Base-by-base conservation (phyloP, 176 grass and related monocot genomes). In the Aegilops speltoides region DNA sequence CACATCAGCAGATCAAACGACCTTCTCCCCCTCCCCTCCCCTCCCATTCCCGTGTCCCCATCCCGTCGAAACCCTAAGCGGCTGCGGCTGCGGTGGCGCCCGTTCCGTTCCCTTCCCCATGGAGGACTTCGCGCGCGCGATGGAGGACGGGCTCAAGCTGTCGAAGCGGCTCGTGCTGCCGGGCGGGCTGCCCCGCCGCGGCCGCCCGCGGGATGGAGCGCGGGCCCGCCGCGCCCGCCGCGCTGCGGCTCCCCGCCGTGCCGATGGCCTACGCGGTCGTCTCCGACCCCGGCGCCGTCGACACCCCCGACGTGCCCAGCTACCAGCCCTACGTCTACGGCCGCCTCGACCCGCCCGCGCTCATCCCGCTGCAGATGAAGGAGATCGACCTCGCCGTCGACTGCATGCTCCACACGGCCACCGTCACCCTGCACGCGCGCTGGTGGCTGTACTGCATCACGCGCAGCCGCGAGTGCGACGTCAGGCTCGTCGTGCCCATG, bases 261-360 rank as follows among this genome's bases (percentile, higher is more conserved):
- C 94, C 90, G 24, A 99, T 89, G 87, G 89, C 85, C 33, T 99
- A 93, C 82, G 94, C 92, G 12, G 92, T 96, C 13, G 88, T 96
- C 45, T 22, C 66, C 28, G 94, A 99, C 91, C 97, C 94, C 10
- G 83, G 56, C 54, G 65, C 91, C 25, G 94, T 96, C 65, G 97
- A 99, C 87, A 99, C 90, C 54, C 97, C 94, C 60, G 94, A 99
- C 34, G 87, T 93, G 57, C 97, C 97, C 25, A 99, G 97, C 77
- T 99, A 99, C 83, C 94, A 99, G 92, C 97, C 97, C 66, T 86
- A 99, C 66, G 94, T 99, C 0, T 94, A 96, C 85, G 97, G 94
- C 37, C 54, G 83, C 74, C 90, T 93, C 80, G 94, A 99, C 67
- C 92, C 92, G 43, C 92, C 94, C 29, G 90, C 92, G 64, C 85